phyloP scores from a whole-genome alignment of 2,329 filamentous ascomycete species.

The Fusarium xyrophilum region DNA sequence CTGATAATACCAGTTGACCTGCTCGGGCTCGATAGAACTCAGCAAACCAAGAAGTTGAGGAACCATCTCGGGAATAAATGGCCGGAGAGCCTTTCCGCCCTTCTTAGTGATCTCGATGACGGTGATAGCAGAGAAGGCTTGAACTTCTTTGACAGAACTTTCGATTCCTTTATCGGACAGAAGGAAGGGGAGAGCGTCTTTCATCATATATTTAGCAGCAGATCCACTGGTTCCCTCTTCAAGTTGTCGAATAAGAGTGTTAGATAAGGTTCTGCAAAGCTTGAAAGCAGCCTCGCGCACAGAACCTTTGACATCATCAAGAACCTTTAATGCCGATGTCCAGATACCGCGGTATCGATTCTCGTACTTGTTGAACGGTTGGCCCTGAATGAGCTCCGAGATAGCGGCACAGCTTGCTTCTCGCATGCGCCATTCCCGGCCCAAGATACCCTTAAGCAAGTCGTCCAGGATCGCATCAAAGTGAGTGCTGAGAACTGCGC shows the following conservation, averaged over 20 bases:
- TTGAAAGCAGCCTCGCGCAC: constrained; percentile 82
- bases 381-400: constrained; percentile 83
- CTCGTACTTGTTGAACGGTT: constrained; percentile 78
- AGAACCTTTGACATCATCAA: constrained; percentile 94
- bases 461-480: constrained; percentile 92
- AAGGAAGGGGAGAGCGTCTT: constrained; percentile 87
- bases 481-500: constrained; percentile 75
- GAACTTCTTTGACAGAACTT: constrained; percentile 86
- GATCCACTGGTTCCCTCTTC: constrained; percentile 77
- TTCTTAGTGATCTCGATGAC: constrained; percentile 91
- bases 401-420: constrained; percentile 93
- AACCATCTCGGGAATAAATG: constrained; percentile 82
- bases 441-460: constrained; percentile 82
- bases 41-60: constrained; percentile 81
- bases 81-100: constrained; percentile 76
- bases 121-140: constrained; percentile 80
- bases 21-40: constrained; percentile 87
- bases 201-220: constrained; percentile 79
- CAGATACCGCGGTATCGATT: constrained; percentile 86
- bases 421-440: constrained; percentile 90
- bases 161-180: constrained; percentile 89
- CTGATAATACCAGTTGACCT: constrained; percentile 90
- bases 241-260: constrained; percentile 82
- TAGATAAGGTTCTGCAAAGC: constrained; percentile 83
- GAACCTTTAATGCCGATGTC: constrained; percentile 83